phyloP scores from a whole-genome alignment of 345 rosid genomes.

The Cardamine resedifolia region DNA sequence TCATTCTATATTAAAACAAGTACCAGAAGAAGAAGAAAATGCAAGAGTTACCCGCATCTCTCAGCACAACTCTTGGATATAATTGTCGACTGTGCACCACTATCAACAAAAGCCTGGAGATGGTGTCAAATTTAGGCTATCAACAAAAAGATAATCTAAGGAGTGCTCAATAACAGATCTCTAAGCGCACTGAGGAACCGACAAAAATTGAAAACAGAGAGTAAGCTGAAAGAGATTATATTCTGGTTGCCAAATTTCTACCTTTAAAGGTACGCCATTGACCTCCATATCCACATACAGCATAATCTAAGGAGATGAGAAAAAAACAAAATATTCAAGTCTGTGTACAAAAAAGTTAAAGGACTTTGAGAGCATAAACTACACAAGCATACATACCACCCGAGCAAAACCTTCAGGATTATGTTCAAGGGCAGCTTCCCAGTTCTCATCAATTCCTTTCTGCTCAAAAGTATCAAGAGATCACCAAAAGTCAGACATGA shows the following conservation, averaged over 20 bases:
- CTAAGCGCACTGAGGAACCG: background rate
- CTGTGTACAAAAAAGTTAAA: slow-evolving; percentile 54
- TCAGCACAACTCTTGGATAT: slow-evolving; percentile 99
- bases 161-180: background rate
- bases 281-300: slow-evolving; percentile 99
- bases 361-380: slow-evolving; percentile 29
- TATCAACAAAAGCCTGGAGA: slow-evolving; percentile 93
- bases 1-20: slow-evolving; percentile 1
- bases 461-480: slow-evolving; percentile 39
- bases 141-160: background rate
- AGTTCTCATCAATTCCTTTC: slow-evolving; percentile 99
- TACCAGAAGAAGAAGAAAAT: background rate
- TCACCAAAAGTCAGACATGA: slow-evolving; percentile 2
- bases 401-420: slow-evolving; percentile 98
- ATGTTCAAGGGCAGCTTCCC: slow-evolving; percentile 98
- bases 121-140: background rate
- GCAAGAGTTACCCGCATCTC: slow-evolving; percentile 73
- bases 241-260: slow-evolving; percentile 36
- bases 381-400: slow-evolving; percentile 68
- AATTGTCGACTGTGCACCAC: slow-evolving; percentile 98
- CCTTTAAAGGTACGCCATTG: slow-evolving; percentile 91
- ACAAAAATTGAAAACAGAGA: background rate
- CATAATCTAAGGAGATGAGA: slow-evolving; percentile 64
- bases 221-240: background rate
- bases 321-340: slow-evolving; percentile 8